Conservation (phyloP, 2,329 filamentous ascomycete species). For the Pseudonectria buxi region DNA sequence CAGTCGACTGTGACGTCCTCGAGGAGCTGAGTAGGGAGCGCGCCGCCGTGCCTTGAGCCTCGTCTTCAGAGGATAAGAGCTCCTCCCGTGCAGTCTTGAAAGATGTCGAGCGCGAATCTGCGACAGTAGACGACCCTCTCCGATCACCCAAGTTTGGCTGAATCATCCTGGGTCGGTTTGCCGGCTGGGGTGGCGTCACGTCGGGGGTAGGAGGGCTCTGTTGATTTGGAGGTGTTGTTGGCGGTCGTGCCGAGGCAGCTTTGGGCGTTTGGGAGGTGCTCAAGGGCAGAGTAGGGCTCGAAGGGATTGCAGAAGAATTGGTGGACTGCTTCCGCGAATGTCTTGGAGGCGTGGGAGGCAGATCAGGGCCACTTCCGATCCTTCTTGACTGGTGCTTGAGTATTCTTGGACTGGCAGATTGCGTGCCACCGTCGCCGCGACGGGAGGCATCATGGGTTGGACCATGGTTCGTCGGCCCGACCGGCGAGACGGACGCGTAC, state of each 20-base stretch:
- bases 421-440: constrained; percentile 20
- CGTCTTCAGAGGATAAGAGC: constrained; percentile 55
- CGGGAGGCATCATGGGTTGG: constrained; percentile 24
- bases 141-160: constrained; percentile 45
- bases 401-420: constrained; percentile 32
- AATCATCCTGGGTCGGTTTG: constrained; percentile 35
- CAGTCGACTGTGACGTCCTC: constrained; percentile 38
- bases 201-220: constrained; percentile 68
- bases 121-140: constrained; percentile 44
- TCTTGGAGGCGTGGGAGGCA: constrained; percentile 57
- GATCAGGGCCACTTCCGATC: constrained; percentile 39
- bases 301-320: constrained; percentile 37
- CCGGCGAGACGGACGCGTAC: constrained; percentile 14
- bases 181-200: constrained; percentile 59
- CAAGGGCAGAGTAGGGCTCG: constrained; percentile 34
- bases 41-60: constrained; percentile 37
- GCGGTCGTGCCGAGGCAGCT: constrained; percentile 33
- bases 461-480: constrained; percentile 15
- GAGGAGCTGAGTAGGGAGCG: constrained; percentile 33
- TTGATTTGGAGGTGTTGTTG: constrained; percentile 58
- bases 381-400: constrained; percentile 37
- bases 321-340: constrained; percentile 53
- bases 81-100: constrained; percentile 66
- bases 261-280: constrained; percentile 33
- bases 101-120: constrained; percentile 59